Percentiles rank a stretch among this genome's conserved stretches.
Conservation (phyloP, 495 filamentous ascomycete genomes). For the Hypoxylon rickii region DNA sequence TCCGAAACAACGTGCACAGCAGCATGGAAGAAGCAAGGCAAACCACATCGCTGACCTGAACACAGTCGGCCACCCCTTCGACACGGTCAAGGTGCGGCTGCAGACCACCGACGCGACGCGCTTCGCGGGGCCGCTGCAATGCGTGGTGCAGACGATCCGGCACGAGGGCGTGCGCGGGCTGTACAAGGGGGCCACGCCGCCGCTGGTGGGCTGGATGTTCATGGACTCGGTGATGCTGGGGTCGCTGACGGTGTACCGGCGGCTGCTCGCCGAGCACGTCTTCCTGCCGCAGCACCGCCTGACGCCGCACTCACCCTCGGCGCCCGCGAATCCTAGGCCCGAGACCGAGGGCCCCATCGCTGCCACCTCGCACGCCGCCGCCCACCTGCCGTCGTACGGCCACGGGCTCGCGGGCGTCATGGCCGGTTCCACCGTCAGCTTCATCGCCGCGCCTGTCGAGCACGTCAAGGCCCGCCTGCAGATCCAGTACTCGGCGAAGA, state of each 20-base stretch:
- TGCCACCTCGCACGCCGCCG: constrained; percentile 24
- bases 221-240: constrained; percentile 98
- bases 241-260: constrained; percentile 85
- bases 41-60: neutral
- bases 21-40: too few relatives aligned
- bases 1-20: too few relatives aligned
- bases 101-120: constrained; percentile 80
- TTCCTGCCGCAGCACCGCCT: constrained; percentile 64
- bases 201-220: constrained; percentile 95
- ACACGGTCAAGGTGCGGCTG: constrained; percentile 93
- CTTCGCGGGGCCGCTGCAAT: constrained; percentile 87
- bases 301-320: constrained; percentile 43
- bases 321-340: constrained; percentile 1
- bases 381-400: constrained; percentile 72
- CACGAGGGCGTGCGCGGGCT: constrained; percentile 79
- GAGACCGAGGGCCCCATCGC: constrained; percentile 22
- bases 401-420: constrained; percentile 86
- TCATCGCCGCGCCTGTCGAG: constrained; percentile 92
- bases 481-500: constrained; percentile 82
- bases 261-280: constrained; percentile 74
- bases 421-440: constrained; percentile 86
- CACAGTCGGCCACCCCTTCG: constrained; percentile 68
- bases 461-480: constrained; percentile 94
- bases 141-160: constrained; percentile 76
- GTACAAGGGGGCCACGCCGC: constrained; percentile 91